Base-by-base conservation (phyloP, 31 red algal genomes). In the Bonnemaisonia californica region DNA sequence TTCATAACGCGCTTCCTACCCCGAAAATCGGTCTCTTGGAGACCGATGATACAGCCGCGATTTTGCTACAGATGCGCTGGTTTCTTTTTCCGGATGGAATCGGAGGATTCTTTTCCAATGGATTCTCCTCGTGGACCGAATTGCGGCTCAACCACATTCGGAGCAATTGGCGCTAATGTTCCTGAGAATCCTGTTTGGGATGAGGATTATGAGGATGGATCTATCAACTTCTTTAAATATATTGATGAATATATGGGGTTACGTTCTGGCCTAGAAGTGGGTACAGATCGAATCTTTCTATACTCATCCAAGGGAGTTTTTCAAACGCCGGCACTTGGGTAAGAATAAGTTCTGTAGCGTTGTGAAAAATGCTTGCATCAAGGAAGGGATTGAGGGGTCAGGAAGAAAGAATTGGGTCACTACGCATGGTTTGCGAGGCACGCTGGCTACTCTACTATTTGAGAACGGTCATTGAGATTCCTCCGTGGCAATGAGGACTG, bases 161-260 rank as follows among this genome's bases (percentile, higher is more conserved):
- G 32, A 64, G 22, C 22, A 64, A 26, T 64, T 64, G 61, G 61
- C 9, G 13, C 11, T 30, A 64, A 64, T 12, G 24, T 29, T 30
- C 11, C 23, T 24, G 32, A 64, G 22, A 26, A 30, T 26, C 8
- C 8, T 64, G 61, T 64, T 12, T 64, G 61, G 61, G 32, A 64
- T 64, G 61, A 64, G 61, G 32, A 8, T 8, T 64, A 64, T 64
- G 61, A 11, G 11, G 61, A 64, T 64, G 23, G 61, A 18, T 11
- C 61, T 8, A 64, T 64, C 8, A 64, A 64, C 32, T 64, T 64
- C 23, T 64, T 64, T 24, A 26, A 64, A 18, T 9, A 64, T 29
- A 64, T 64, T 30, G 61, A 64, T 26, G 61, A 64, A 26, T 64
- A 64, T 64, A 64, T 26, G 61, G 8, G 26, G n/a, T 24, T 26